Base-by-base conservation (phyloP, 441 rosid genomes). In the Populus hybrid region DNA sequence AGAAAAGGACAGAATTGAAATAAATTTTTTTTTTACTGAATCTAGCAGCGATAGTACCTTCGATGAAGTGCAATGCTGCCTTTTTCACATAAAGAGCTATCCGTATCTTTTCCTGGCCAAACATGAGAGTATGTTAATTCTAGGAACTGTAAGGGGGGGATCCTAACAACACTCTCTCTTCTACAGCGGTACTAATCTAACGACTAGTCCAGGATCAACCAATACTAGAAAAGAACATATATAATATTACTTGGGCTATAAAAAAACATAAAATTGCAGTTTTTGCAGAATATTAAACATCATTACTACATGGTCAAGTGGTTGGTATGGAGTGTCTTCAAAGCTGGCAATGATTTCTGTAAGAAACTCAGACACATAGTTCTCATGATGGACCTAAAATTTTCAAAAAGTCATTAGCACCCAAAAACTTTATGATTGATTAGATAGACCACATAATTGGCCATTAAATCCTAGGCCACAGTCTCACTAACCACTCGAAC, bases 1-100 rank as follows among this genome's bases (percentile, higher is more conserved):
- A 63, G 72, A 20, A 69, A 70, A 36, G 59, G 38, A 73, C 20
- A 38, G 3, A 40, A 67, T 5, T 9, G 16, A 30, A 20, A 54
- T 68, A 75, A 38, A 70, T 1, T 6, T 1, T 34, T 34, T 34
- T 2, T 2, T 24, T 10, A 38, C 14, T 6, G 50, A 10, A 40
- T 65, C 10, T 28, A 46, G 35, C 5, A 23, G 20, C 61, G 70
- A 72, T 70, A 84, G 35, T 87, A 89, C 95, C 92, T 64, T 84
- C 90, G 54, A 91, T 84, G 84, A 90, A 91, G 46, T 89, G 89
- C 74, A 91, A 80, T 24, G 93, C 95, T 20, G 95, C 95, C 72
- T 90, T 88, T 70, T 91, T 91, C 77, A 91, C 91, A 50, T 82
- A 91, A 42, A 91, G 89, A 23, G 95, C 93, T 67, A 91, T 76